Evolutionary conservation across 2,329 filamentous ascomycete species (phyloP).

Genomic region (Cordyceps fumosorosea): DNA sequence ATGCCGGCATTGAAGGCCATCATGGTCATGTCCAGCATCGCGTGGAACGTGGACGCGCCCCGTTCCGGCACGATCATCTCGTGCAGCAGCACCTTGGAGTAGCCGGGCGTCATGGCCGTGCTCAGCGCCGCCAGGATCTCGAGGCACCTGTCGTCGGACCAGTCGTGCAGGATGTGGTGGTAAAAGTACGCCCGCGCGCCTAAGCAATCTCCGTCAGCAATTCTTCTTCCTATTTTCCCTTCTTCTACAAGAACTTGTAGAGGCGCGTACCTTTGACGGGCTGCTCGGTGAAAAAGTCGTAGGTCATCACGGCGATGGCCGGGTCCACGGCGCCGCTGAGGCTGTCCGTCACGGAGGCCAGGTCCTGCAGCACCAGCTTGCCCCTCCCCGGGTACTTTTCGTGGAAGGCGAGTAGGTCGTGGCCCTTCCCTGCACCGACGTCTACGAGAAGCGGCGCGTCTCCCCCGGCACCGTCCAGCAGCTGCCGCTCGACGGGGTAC

Average conservation of each 20-base stretch:
- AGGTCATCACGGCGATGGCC: slow-evolving; percentile 21
- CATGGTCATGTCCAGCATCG: slow-evolving; percentile 20
- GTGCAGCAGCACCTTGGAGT: slow-evolving; percentile 26
- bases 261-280: slow-evolving; percentile 17
- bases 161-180: slow-evolving; percentile 22
- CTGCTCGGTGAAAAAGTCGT: slow-evolving; percentile 30
- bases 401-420: slow-evolving; percentile 23
- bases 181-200: slow-evolving; percentile 21
- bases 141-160: slow-evolving; percentile 18
- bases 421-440: slow-evolving; percentile 24
- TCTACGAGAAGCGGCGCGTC: slow-evolving; percentile 23
- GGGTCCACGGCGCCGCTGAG: slow-evolving; percentile 17
- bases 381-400: slow-evolving; percentile 19
- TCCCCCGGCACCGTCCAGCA: slow-evolving; percentile 19
- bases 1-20: slow-evolving; percentile 17
- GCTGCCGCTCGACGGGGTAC: slow-evolving; percentile 21
- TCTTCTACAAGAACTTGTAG: background rate
- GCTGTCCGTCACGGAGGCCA: slow-evolving; percentile 17
- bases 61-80: slow-evolving; percentile 20
- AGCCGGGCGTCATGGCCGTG: slow-evolving; percentile 20
- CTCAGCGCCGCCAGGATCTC: slow-evolving; percentile 16
- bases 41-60: slow-evolving; percentile 15
- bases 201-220: background rate
- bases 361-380: slow-evolving; percentile 23
- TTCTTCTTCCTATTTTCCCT: background rate